Evolutionary conservation across 1,284 basidiomycete species (phyloP).

Genomic region (Cronartium ribicola): DNA sequence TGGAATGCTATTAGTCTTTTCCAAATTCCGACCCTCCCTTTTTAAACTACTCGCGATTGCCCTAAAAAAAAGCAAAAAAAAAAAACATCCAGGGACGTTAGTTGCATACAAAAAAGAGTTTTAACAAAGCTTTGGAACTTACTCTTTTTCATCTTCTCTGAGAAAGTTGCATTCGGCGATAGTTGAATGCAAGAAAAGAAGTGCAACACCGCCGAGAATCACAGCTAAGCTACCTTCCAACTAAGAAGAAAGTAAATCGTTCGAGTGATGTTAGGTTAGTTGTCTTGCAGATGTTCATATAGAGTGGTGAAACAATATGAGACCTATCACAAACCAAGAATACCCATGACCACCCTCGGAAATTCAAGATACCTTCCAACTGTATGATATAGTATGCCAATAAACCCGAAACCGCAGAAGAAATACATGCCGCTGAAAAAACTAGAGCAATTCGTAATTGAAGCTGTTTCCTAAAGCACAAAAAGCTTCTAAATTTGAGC

Average conservation of each 20-base stretch:
- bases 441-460: constrained; percentile 31
- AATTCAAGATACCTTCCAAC: constrained; percentile 11
- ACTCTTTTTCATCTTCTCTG: background rate
- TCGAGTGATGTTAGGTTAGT: too few species aligned
- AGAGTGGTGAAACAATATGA: too few species aligned
- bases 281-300: too few species aligned
- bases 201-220: background rate
- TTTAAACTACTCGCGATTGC: background rate
- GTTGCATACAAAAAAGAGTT: background rate
- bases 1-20: background rate
- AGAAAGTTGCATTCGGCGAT: background rate
- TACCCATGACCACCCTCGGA: constrained; percentile 28
- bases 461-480: constrained; percentile 10
- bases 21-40: constrained; percentile 1
- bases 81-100: background rate
- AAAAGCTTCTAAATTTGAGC: background rate
- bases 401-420: constrained; percentile 14
- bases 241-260: background rate
- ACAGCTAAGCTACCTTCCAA: background rate
- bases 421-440: constrained; percentile 6
- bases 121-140: background rate
- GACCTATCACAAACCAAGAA: constrained; percentile 3
- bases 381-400: constrained; percentile 18
- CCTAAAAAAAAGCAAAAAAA: background rate
- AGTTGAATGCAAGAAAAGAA: constrained; percentile 1